phyloP scores from a whole-genome alignment of 192 early-diverging fungal genomes.

The Funneliformis geosporum region DNA sequence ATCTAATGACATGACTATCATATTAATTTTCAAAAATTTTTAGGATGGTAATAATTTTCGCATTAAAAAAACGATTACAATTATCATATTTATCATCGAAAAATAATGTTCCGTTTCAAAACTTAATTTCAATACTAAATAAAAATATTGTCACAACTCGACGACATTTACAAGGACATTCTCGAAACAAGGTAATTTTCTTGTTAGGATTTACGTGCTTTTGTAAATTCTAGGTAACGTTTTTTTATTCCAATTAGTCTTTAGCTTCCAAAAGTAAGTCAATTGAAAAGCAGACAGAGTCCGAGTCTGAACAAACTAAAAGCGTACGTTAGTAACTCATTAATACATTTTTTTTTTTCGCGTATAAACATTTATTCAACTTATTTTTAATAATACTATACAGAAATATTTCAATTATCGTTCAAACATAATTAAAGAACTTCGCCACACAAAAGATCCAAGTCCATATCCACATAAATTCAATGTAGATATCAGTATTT shows the following conservation, averaged over 20 bases:
- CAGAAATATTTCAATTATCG: slow-evolving; percentile 97
- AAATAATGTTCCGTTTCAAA: background rate
- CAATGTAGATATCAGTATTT: slow-evolving; percentile 80
- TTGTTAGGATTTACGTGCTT: background rate
- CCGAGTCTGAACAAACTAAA: background rate
- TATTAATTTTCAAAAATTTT: too few relatives aligned
- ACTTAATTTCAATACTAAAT: background rate
- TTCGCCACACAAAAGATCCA: slow-evolving; percentile 79
- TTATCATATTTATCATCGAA: background rate
- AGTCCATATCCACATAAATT: slow-evolving; percentile 99
- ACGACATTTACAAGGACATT: background rate
- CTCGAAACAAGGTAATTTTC: background rate
- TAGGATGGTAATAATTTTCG: background rate
- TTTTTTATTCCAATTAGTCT: background rate
- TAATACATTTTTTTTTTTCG: background rate
- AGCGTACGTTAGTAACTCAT: background rate
- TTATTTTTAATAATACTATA: background rate
- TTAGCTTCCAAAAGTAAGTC: background rate
- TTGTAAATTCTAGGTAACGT: background rate
- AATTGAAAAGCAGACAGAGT: background rate
- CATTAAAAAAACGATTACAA: background rate
- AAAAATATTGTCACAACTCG: background rate
- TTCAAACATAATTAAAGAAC: slow-evolving; percentile 77
- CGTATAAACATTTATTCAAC: background rate
- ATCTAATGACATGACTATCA: too few relatives aligned